Percentiles rank a stretch among this genome's conserved stretches.
Conservation (phyloP, 2,329 filamentous ascomycete genomes). For the Fusarium anthophilum region DNA sequence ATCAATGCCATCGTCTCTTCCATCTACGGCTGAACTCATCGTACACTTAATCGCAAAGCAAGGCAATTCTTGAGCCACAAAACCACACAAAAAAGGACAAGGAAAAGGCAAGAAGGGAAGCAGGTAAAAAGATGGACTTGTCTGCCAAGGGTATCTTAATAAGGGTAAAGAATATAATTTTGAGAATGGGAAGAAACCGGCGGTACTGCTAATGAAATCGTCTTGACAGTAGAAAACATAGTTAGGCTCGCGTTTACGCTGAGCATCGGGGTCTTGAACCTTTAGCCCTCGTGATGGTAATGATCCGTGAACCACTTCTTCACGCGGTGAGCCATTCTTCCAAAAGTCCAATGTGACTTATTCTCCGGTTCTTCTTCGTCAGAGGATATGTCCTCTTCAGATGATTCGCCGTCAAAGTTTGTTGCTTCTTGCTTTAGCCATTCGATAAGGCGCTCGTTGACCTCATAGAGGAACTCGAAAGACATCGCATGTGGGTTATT, state of each 20-base stretch:
- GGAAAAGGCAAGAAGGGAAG: too few relatives aligned
- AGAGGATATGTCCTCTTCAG: fast-evolving
- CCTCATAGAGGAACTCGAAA: not conserved
- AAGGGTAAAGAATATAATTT: fast-evolving
- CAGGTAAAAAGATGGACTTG: fast-evolving
- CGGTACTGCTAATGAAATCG: fast-evolving
- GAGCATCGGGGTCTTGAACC: fast-evolving
- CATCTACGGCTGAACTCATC: not conserved
- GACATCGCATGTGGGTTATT: not conserved
- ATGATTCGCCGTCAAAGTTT: fast-evolving
- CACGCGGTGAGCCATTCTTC: not conserved
- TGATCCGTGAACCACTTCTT: not conserved
- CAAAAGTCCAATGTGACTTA: not conserved
- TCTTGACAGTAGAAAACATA: too few relatives aligned
- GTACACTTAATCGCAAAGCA: too few relatives aligned
- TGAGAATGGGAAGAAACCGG: fast-evolving
- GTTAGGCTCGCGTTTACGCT: not conserved
- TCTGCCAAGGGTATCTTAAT: not conserved
- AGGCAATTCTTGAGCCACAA: not conserved
- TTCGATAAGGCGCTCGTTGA: not conserved
- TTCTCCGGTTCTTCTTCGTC: not conserved
- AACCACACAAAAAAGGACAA: fast-evolving
- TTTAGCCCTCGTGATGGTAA: not conserved
- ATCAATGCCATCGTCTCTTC: fast-evolving
- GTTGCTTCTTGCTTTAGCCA: not conserved